A percentile compares a stretch with the other conserved stretches of the same genome.
Conservation (phyloP, 1,139 yeast species). For the Candida tropicalis region DNA sequence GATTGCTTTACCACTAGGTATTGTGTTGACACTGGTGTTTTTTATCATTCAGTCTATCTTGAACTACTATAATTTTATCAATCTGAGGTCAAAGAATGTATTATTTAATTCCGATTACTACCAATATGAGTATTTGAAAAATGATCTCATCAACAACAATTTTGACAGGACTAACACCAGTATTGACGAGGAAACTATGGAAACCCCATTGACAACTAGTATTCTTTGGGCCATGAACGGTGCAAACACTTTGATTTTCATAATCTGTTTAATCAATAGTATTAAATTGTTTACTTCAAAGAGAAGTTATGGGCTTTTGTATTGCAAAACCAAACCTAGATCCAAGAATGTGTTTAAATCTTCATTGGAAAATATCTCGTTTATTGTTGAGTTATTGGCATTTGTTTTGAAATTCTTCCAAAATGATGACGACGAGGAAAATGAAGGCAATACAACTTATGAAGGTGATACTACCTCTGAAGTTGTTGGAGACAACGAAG, state of each 20-base stretch:
- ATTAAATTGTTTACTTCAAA: constrained; percentile 31
- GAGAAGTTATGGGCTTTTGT: constrained; percentile 44
- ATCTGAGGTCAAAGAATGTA: constrained; percentile 15
- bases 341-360: constrained; percentile 36
- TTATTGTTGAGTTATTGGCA: constrained; percentile 11
- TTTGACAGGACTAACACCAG: not conserved
- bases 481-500: constrained; percentile 28
- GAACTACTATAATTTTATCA: constrained; percentile 17
- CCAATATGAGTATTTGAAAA: constrained; percentile 36
- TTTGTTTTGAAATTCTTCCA: constrained; percentile 14
- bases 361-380: constrained; percentile 13
- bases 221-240: constrained; percentile 25
- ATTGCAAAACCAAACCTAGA: constrained; percentile 34
- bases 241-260: constrained; percentile 19
- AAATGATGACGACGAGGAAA: constrained; percentile 13
- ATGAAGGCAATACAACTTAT: constrained; percentile 9
- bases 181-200: constrained; percentile 1
- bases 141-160: constrained; percentile 6
- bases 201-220: constrained; percentile 12
- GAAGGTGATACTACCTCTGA: constrained; percentile 11
- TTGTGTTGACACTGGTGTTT: constrained; percentile 3
- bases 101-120: constrained; percentile 21
- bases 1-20: constrained; percentile 19
- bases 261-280: constrained; percentile 31
- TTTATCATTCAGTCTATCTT: constrained; percentile 13